phyloP scores from a whole-genome alignment of 208 protist genomes.

The Perkinsela sp. region DNA sequence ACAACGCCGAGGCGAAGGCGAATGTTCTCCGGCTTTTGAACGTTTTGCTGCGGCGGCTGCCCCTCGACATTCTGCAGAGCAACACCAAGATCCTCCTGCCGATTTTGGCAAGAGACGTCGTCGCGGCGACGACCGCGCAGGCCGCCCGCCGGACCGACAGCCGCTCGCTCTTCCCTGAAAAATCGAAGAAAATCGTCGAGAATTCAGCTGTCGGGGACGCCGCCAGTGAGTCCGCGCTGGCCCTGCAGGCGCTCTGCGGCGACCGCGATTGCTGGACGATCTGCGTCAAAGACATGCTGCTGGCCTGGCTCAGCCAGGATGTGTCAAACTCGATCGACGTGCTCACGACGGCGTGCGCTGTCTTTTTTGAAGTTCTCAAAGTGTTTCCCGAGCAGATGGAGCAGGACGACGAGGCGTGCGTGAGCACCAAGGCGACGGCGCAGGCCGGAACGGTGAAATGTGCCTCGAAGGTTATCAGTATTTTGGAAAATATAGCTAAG shows the following conservation, averaged over 20 bases:
- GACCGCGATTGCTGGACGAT: neutral
- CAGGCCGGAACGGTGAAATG: neutral
- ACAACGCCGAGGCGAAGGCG: neutral
- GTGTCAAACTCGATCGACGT: neutral
- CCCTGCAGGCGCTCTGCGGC: neutral
- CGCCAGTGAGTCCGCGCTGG: neutral
- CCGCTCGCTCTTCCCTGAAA: neutral
- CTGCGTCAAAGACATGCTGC: neutral
- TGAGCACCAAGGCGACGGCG: neutral
- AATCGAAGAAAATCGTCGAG: neutral
- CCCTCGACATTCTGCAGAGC: neutral
- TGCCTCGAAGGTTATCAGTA: neutral
- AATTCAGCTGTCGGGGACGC: neutral
- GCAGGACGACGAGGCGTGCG: neutral
- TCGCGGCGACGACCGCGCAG: neutral
- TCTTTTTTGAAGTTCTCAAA: neutral
- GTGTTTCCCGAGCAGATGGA: neutral
- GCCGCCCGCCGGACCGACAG: neutral
- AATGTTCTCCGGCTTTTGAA: neutral
- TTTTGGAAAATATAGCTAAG: neutral
- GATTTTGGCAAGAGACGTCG: neutral
- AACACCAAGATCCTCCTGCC: neutral
- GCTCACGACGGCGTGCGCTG: neutral
- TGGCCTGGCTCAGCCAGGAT: neutral
- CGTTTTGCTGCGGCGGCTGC: neutral